A percentile compares a stretch with the other conserved stretches of the same genome.
Conservation (phyloP, 495 filamentous ascomycete species). For the Penicillium salamii region DNA sequence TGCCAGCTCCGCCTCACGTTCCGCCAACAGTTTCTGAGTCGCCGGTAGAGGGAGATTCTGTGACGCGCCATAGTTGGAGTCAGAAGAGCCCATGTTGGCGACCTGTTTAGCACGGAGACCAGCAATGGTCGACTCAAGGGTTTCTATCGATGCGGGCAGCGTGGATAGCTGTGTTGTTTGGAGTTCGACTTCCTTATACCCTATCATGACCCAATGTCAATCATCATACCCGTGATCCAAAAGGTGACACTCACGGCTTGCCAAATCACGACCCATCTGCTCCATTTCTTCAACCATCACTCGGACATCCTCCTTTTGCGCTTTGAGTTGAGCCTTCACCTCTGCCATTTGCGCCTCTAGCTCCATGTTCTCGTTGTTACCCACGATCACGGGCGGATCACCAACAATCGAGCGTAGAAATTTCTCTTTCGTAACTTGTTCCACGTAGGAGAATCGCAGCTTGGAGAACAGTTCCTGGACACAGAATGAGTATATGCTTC, state of each 20-base stretch:
- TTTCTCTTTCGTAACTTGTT: conserved; percentile 93
- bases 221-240: not conserved
- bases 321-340: conserved; percentile 73
- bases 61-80: conserved; percentile 29
- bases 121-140: conserved; percentile 57
- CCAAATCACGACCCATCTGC: conserved; percentile 58
- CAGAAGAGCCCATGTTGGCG: conserved; percentile 32
- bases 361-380: conserved; percentile 75
- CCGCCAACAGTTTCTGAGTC: conserved; percentile 41
- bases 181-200: conserved; percentile 61
- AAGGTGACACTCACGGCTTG: conserved; percentile 32
- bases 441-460: conserved; percentile 81
- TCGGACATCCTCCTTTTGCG: conserved; percentile 76
- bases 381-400: conserved; percentile 82
- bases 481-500: not conserved
- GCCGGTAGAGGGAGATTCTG: conserved; percentile 43
- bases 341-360: conserved; percentile 67
- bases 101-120: conserved; percentile 48
- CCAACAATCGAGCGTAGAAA: conserved; percentile 89
- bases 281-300: conserved; percentile 71
- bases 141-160: conserved; percentile 62
- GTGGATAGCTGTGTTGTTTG: conserved; percentile 56
- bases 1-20: conserved; percentile 58
- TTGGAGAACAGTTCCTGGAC: conserved; percentile 85
- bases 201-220: conserved; percentile 22